Conservation (phyloP, 1,284 basidiomycete species). For the Pseudozyma thailandica region DNA sequence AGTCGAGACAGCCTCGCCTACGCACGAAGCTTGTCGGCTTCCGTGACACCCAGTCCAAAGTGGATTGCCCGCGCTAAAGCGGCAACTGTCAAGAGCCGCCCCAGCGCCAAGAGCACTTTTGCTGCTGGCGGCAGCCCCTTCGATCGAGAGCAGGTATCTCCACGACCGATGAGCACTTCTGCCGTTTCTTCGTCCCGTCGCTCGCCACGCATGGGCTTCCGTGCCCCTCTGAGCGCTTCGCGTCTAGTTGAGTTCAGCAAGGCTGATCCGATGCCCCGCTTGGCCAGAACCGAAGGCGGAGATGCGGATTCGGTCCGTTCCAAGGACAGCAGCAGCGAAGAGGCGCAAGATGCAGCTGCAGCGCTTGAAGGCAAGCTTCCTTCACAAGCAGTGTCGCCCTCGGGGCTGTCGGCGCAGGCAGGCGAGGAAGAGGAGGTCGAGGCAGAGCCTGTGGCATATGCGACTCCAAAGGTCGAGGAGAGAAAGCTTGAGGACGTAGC, state of each 20-base stretch:
- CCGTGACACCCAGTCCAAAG: constrained; percentile 57
- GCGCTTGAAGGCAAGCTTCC: background rate
- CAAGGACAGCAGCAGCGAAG: constrained; percentile 11
- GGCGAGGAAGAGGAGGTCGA: constrained; percentile 9
- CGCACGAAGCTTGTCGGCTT: constrained; percentile 53
- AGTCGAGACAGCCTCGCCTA: constrained; percentile 54
- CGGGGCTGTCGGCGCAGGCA: background rate
- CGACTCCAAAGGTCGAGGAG: constrained; percentile 1
- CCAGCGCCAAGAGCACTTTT: constrained; percentile 21
- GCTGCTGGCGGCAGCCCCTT: constrained; percentile 25
- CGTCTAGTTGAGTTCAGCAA: constrained; percentile 32
- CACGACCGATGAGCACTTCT: constrained; percentile 48
- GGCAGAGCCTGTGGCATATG: background rate
- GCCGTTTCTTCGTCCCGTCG: constrained; percentile 28
- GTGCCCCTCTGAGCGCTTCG: constrained; percentile 41
- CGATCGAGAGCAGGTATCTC: constrained; percentile 30
- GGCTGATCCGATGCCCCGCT: constrained; percentile 12
- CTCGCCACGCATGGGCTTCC: constrained; percentile 19
- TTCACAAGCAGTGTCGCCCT: background rate
- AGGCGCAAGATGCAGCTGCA: constrained; percentile 1
- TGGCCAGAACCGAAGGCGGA: constrained; percentile 16
- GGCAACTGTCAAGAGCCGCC: constrained; percentile 20
- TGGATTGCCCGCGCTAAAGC: constrained; percentile 49
- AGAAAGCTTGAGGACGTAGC: too few species aligned
- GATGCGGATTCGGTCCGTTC: constrained; percentile 20